Base-by-base conservation (phyloP, 148 eudicot genomes). In the Diospyros kaki region DNA sequence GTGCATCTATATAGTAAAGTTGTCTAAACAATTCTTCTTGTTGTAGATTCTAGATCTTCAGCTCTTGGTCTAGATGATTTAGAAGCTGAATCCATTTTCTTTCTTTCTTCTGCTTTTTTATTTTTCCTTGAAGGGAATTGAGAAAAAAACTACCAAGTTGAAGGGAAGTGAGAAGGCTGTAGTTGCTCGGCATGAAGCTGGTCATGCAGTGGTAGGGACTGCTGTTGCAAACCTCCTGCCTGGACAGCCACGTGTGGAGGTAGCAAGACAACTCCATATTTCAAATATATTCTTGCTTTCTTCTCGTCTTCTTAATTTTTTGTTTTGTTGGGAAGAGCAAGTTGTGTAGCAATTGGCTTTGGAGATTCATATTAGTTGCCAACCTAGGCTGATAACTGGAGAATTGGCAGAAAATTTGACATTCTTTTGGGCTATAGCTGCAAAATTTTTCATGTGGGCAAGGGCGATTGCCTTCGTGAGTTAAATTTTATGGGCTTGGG, bases 131-230 rank as follows among this genome's bases (percentile, higher is more conserved):
- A 81, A 94, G 98, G 98, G 98, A 41, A 94, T 94, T 64, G 98
- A 94, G 80, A 94, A 94, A 84, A 94, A 94, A 82, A 90, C 92
- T 42, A 86, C 95, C 62, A 94, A 89, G 80, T 76, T 94, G 77
- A 84, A 90, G 81, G 98, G 98, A 75, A 81, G 60, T 81, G 98
- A 92, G 82, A 94, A 94, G 84, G 97, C 90, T 78, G 97, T 92
- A 74, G 98, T 94, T 82, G 98, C 98, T 63, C 90, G 98, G 68
- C 98, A 94, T 86, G 98, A 94, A 85, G 98, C 89, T 78, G 98
- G 98, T 69, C 98, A 94, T 84, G 98, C 97, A 59, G 96, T 94
- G 52, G 97, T 94, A 9, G 98, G 98, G 63, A 92, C 98, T 69
- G 98, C 98, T 52, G 87, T 94, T 84, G 97, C 96, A 43, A 94